These are phyloP conservation scores for Parietaria judaica DNA, from an alignment of 306 rosid species.

Conservation along the genomic window DNA sequence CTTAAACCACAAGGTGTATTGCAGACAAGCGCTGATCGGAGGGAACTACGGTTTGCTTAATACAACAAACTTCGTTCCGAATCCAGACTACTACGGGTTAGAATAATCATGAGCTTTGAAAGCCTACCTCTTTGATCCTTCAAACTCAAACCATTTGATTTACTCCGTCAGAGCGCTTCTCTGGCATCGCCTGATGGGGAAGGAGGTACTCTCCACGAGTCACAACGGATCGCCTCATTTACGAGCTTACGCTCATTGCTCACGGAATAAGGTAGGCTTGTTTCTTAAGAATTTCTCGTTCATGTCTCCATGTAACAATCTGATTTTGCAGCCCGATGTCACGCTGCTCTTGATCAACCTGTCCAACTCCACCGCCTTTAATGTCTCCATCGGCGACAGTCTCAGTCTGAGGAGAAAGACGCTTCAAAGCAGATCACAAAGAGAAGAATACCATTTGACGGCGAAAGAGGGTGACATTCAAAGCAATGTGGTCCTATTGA, in stretches of 20 bases:
- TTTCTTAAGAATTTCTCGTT: neutral
- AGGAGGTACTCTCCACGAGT: constrained; percentile 22
- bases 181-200: constrained; percentile 53
- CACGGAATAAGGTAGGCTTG: constrained; percentile 17
- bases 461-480: constrained; percentile 48
- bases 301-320: too few relatives aligned
- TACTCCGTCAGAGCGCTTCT: constrained; percentile 27
- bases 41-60: constrained; percentile 61
- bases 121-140: neutral
- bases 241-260: constrained; percentile 41
- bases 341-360: constrained; percentile 48
- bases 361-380: constrained; percentile 36
- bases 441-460: constrained; percentile 60
- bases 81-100: constrained; percentile 58
- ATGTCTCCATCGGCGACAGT: constrained; percentile 25
- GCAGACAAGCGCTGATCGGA: constrained; percentile 57
- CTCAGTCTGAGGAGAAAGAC: constrained; percentile 15
- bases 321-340: constrained; percentile 34
- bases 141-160: neutral
- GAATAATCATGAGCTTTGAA: constrained; percentile 1
- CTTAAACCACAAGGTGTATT: constrained; percentile 45
- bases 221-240: constrained; percentile 34
- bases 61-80: constrained; percentile 52
- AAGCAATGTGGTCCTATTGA: constrained; percentile 39
- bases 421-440: neutral